These are phyloP conservation scores for Pichia cephalocereana DNA, from an alignment of 805 yeast species.

Conservation along the genomic window DNA sequence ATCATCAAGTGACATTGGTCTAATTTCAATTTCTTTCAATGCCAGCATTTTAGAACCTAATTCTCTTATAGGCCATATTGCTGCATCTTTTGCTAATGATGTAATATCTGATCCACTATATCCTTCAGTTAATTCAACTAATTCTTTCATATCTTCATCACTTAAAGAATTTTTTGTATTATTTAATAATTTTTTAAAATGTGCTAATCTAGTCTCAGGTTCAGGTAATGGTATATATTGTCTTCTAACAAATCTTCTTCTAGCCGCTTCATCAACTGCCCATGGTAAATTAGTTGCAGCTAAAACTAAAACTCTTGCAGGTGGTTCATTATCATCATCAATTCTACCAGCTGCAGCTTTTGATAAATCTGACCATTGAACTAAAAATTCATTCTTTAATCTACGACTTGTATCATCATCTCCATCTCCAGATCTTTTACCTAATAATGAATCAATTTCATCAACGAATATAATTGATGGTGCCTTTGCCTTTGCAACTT, in stretches of 20 bases:
- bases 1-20: slow-evolving; percentile 67
- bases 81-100: slow-evolving; percentile 91
- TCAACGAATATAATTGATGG: slow-evolving; percentile 94
- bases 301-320: slow-evolving; percentile 70
- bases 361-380: slow-evolving; percentile 90
- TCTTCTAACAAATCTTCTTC: slow-evolving; percentile 84
- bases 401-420: slow-evolving; percentile 80
- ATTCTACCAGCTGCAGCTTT: slow-evolving; percentile 71
- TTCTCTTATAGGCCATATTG: slow-evolving; percentile 93
- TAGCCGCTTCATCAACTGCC: slow-evolving; percentile 95
- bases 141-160: slow-evolving; percentile 49
- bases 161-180: slow-evolving; percentile 65
- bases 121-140: slow-evolving; percentile 50
- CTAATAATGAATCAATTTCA: slow-evolving; percentile 86
- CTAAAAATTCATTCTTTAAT: slow-evolving; percentile 85
- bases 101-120: slow-evolving; percentile 93
- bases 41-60: slow-evolving; percentile 74
- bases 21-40: slow-evolving; percentile 62
- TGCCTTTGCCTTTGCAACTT: slow-evolving; percentile 73
- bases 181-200: slow-evolving; percentile 54
- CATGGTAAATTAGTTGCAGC: slow-evolving; percentile 97
- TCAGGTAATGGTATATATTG: slow-evolving; percentile 95
- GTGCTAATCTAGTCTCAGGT: slow-evolving; percentile 65
- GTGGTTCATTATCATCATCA: slow-evolving; percentile 36
- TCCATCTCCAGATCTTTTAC: slow-evolving; percentile 63